Evolutionary conservation across 1,284 basidiomycete genomes (phyloP).

Genomic region (Apiotrichum akiyoshidainum): DNA sequence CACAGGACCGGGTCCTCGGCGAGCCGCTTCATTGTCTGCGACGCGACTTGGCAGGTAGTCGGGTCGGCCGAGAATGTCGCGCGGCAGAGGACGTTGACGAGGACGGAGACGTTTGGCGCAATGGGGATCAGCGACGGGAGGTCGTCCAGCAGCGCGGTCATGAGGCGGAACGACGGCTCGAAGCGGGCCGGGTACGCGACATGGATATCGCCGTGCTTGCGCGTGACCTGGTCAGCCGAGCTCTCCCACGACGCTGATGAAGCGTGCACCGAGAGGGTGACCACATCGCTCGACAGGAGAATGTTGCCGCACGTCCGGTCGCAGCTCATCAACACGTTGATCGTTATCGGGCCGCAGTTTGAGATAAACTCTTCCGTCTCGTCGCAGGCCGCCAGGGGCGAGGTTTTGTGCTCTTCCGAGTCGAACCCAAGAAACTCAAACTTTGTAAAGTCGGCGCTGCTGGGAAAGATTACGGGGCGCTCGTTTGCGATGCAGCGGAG

Average conservation of each 20-base stretch:
- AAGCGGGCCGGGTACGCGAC: slow-evolving; percentile 68
- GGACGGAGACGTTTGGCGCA: slow-evolving; percentile 37
- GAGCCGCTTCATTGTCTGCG: slow-evolving; percentile 68
- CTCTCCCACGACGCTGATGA: slow-evolving; percentile 54
- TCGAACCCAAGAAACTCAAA: slow-evolving; percentile 54
- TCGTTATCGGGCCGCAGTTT: slow-evolving; percentile 62
- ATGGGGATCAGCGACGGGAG: slow-evolving; percentile 76
- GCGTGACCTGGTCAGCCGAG: slow-evolving; percentile 32
- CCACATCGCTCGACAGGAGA: slow-evolving; percentile 80
- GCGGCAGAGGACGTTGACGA: slow-evolving; percentile 74
- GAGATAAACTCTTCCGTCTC: slow-evolving; percentile 76
- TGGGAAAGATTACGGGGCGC: slow-evolving; percentile 70
- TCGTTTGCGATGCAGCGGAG: slow-evolving; percentile 71
- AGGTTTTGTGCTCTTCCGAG: too few relatives aligned
- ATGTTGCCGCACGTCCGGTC: slow-evolving; percentile 69
- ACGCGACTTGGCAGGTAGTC: slow-evolving; percentile 65
- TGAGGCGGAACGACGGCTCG: slow-evolving; percentile 66
- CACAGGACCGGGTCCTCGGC: slow-evolving; percentile 61
- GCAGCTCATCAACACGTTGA: slow-evolving; percentile 63
- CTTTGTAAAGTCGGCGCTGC: slow-evolving; percentile 64
- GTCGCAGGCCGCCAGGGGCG: slow-evolving; percentile 30
- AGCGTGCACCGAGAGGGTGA: slow-evolving; percentile 61
- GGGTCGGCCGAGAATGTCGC: slow-evolving; percentile 83
- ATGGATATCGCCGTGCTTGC: slow-evolving; percentile 64
- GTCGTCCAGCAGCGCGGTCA: slow-evolving; percentile 75